Percentiles rank a stretch among this genome's conserved stretches.
Conservation (phyloP, 805 yeast species). For the Hanseniaspora lindneri region DNA sequence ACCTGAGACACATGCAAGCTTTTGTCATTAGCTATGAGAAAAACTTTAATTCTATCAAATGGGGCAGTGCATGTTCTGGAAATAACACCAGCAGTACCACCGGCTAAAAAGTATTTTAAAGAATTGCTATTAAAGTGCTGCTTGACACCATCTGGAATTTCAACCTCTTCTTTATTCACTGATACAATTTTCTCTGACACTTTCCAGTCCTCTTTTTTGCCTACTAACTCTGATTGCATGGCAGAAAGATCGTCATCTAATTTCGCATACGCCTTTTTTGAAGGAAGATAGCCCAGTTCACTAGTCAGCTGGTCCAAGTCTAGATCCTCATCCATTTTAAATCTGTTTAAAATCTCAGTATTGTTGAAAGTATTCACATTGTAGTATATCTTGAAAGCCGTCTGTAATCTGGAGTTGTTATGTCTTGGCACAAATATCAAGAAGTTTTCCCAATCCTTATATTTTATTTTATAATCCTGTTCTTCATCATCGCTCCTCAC, state of each 20-base stretch:
- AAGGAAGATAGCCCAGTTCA: constrained; percentile 5
- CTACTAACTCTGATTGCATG: too few relatives aligned
- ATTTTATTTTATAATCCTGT: constrained; percentile 38
- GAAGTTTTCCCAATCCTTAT: constrained; percentile 77
- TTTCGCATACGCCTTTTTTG: background rate
- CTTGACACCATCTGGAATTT: background rate
- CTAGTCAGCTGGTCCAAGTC: constrained; percentile 12
- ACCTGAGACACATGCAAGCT: constrained; percentile 50
- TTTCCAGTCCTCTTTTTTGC: too few relatives aligned
- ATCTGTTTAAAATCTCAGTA: constrained; percentile 14
- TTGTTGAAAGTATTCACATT: constrained; percentile 1
- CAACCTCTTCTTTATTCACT: background rate
- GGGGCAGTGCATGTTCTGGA: constrained; percentile 97
- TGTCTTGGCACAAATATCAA: constrained; percentile 70
- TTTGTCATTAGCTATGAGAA: constrained; percentile 68
- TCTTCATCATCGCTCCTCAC: background rate
- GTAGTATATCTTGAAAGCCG: constrained; percentile 59
- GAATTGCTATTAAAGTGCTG: constrained; percentile 45
- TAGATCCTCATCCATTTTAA: constrained; percentile 15
- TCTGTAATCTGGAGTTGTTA: constrained; percentile 61
- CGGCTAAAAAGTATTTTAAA: constrained; percentile 75
- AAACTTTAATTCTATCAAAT: constrained; percentile 87
- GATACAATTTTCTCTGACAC: too few relatives aligned
- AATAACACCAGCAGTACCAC: constrained; percentile 90
- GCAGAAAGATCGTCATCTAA: too few relatives aligned